Conservation (phyloP, 495 filamentous ascomycete genomes). For the Xylaria flabelliformis region DNA sequence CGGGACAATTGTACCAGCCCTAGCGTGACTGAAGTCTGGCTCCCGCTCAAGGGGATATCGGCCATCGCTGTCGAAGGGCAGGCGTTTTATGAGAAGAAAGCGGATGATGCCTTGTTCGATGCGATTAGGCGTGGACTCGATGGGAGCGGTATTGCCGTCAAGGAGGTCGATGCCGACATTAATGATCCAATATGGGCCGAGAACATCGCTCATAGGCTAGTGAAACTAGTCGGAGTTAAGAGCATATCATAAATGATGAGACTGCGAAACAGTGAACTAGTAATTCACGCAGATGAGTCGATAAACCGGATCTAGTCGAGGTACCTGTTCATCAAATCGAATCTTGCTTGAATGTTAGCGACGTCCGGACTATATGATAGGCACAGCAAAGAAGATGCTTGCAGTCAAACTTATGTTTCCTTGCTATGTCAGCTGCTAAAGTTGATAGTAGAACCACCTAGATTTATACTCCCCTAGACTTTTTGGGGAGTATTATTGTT, state of each 20-base stretch:
- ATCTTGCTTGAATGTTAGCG: background rate
- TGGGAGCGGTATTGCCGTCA: conserved; percentile 41
- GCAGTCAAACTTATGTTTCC: background rate
- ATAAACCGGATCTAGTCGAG: background rate
- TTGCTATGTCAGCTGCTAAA: background rate
- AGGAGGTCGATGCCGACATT: conserved; percentile 47
- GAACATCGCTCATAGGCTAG: conserved; percentile 40
- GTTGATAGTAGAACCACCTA: background rate
- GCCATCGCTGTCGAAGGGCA: conserved; percentile 44
- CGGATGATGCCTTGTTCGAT: conserved; percentile 49
- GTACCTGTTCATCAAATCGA: background rate
- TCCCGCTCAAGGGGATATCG: conserved; percentile 60
- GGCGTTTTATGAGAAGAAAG: conserved; percentile 43
- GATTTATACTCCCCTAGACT: background rate
- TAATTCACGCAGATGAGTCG: background rate
- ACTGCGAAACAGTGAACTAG: background rate
- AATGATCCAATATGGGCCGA: conserved; percentile 51
- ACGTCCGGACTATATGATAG: no score
- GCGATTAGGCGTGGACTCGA: conserved; percentile 49
- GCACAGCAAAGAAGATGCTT: background rate
- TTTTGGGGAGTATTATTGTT: no score
- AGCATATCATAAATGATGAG: background rate
- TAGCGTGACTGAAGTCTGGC: conserved; percentile 56
- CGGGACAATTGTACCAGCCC: conserved; percentile 42
- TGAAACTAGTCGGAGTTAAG: conserved; percentile 30